Evolutionary conservation across 257 asterid genomes (phyloP).

Genomic region (Galeopsis tetrahit): DNA sequence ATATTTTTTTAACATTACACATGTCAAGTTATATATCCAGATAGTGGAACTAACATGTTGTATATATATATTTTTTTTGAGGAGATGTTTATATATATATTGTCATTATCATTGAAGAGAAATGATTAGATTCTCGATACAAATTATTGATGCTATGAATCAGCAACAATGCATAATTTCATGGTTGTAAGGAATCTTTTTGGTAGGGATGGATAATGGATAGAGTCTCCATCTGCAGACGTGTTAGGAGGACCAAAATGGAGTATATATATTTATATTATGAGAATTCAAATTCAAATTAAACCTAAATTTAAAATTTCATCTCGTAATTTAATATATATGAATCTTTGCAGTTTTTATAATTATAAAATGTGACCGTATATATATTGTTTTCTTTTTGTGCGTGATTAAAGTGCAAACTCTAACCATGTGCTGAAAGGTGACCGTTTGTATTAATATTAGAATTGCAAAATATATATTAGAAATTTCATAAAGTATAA

Average conservation of each 20-base stretch:
- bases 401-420: background rate
- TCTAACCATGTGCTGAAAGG: background rate
- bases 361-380: background rate
- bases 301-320: too few relatives aligned
- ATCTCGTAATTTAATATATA: background rate
- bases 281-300: too few relatives aligned
- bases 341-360: too few relatives aligned
- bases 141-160: slow-evolving; percentile 21
- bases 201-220: background rate
- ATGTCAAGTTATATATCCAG: too few relatives aligned
- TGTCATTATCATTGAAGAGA: slow-evolving; percentile 16
- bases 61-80: too few relatives aligned
- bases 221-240: slow-evolving; percentile 8
- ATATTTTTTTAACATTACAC: too few relatives aligned
- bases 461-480: too few relatives aligned
- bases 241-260: background rate
- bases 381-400: background rate
- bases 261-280: too few relatives aligned
- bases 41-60: too few relatives aligned
- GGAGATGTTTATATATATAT: too few relatives aligned
- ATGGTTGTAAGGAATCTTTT: slow-evolving; percentile 8
- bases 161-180: background rate
- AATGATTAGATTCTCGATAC: slow-evolving; percentile 6
- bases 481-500: too few relatives aligned
- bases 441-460: background rate